Conservation (phyloP, 257 asterid species). For the Solanum ossicruentum region DNA sequence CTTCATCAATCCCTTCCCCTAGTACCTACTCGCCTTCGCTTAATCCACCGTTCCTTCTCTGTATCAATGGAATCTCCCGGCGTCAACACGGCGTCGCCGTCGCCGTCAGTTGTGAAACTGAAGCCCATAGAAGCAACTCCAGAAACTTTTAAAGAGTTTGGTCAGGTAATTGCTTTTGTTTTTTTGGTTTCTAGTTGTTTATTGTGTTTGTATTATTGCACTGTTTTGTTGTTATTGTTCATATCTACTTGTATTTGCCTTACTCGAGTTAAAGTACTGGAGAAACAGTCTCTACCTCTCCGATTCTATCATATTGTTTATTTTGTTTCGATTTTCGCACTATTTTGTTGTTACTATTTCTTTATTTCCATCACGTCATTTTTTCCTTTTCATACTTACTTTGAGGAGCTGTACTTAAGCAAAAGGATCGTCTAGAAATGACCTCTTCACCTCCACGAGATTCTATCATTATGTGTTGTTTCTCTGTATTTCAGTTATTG, state of each 20-base stretch:
- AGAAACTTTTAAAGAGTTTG: slow-evolving; percentile 64
- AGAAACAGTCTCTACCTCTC: too few species aligned
- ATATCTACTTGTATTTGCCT: background rate
- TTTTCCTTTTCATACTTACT: too few species aligned
- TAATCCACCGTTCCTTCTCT: background rate
- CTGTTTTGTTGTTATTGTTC: background rate
- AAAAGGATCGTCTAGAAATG: too few species aligned
- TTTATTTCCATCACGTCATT: too few species aligned
- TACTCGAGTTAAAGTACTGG: too few species aligned
- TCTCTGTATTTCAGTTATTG: too few species aligned
- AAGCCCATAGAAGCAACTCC: slow-evolving; percentile 61
- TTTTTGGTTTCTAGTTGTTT: background rate
- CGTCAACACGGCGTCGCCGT: background rate
- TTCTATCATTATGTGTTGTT: too few species aligned
- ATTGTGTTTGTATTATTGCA: background rate
- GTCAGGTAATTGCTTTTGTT: slow-evolving; percentile 46
- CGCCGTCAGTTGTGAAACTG: slow-evolving; percentile 33
- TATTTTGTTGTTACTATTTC: too few species aligned
- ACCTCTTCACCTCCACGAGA: too few species aligned
- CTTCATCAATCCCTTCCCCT: background rate
- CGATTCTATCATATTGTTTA: too few species aligned
- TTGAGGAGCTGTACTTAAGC: background rate
- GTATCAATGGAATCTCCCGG: slow-evolving; percentile 10
- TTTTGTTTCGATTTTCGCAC: too few species aligned
- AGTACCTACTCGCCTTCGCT: background rate